These are phyloP conservation scores for Yarrowia divulgata DNA, from an alignment of 805 yeast species.

Conservation along the genomic window DNA sequence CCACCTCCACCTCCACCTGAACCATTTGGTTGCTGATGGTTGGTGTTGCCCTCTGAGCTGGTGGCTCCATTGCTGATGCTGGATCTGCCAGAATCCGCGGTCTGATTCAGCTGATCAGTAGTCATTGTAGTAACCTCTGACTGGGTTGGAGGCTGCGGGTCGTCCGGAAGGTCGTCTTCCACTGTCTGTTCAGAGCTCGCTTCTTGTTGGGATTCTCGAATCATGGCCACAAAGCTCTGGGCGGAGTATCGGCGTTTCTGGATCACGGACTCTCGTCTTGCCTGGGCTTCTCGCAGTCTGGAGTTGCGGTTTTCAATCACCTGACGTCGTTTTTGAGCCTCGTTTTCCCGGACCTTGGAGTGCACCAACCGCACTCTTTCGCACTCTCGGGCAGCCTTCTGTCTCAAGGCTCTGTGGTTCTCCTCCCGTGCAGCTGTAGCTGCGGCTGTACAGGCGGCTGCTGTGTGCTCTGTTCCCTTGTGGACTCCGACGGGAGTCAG, in stretches of 20 bases:
- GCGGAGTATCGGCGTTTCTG: constrained; percentile 23
- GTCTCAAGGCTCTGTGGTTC: neutral
- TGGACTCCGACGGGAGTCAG: constrained; percentile 22
- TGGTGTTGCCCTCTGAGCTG: neutral
- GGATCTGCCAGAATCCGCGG: neutral
- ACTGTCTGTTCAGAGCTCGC: neutral
- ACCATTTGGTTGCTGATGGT: neutral
- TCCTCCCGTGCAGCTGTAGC: neutral
- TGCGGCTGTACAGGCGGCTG: neutral
- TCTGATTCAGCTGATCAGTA: neutral
- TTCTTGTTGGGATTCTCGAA: constrained; percentile 14
- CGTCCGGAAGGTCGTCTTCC: constrained; percentile 4
- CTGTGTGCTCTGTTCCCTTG: neutral
- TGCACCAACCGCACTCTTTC: constrained; percentile 20
- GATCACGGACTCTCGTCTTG: constrained; percentile 16
- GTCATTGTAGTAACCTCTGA: neutral
- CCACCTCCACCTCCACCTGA: neutral
- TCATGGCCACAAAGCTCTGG: constrained; percentile 29
- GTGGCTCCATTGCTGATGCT: neutral
- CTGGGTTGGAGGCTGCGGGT: neutral
- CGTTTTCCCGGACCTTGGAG: constrained; percentile 26
- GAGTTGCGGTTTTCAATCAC: constrained; percentile 21
- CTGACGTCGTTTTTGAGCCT: constrained; percentile 23
- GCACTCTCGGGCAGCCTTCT: constrained; percentile 26
- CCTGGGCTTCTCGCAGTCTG: constrained; percentile 17